These are phyloP conservation scores for Vitis hybrid DNA, from an alignment of 177 flowering plant genomes.

Conservation along the genomic window DNA sequence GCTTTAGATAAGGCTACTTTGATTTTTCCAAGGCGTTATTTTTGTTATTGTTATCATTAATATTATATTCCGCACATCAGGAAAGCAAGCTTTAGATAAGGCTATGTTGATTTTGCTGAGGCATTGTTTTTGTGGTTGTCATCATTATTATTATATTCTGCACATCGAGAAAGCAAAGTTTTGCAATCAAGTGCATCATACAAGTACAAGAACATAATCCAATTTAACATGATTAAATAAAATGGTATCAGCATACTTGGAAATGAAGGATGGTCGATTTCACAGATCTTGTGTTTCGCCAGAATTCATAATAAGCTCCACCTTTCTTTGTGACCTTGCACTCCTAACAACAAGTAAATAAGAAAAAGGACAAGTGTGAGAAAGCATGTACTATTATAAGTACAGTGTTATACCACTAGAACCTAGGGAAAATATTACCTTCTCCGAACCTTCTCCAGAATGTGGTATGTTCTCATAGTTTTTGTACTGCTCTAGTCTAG, in stretches of 20 bases:
- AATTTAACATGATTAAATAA: background rate
- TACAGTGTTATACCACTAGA: background rate
- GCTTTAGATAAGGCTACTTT: too few species aligned
- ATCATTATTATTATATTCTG: too few species aligned
- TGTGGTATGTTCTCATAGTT: slow-evolving; percentile 44
- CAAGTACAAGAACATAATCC: background rate
- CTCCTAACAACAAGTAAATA: slow-evolving; percentile 19
- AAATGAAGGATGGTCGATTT: slow-evolving; percentile 62
- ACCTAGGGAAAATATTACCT: slow-evolving; percentile 14
- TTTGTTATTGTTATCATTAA: too few species aligned
- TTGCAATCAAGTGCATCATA: background rate
- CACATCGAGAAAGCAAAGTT: background rate
- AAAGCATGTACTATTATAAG: too few species aligned
- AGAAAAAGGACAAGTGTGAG: background rate
- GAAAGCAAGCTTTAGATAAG: background rate
- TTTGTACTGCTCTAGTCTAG: slow-evolving; percentile 47
- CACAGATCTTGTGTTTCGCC: slow-evolving; percentile 53
- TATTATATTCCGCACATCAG: too few species aligned
- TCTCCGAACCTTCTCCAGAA: slow-evolving; percentile 34
- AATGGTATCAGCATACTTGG: slow-evolving; percentile 30
- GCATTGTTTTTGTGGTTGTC: too few species aligned
- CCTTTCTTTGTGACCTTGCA: slow-evolving; percentile 40
- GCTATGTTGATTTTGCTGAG: too few species aligned
- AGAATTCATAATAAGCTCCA: slow-evolving; percentile 38
- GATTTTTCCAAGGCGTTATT: too few species aligned